phyloP scores from a whole-genome alignment of 2,329 filamentous ascomycete genomes.

The Cyphellophora europaea region DNA sequence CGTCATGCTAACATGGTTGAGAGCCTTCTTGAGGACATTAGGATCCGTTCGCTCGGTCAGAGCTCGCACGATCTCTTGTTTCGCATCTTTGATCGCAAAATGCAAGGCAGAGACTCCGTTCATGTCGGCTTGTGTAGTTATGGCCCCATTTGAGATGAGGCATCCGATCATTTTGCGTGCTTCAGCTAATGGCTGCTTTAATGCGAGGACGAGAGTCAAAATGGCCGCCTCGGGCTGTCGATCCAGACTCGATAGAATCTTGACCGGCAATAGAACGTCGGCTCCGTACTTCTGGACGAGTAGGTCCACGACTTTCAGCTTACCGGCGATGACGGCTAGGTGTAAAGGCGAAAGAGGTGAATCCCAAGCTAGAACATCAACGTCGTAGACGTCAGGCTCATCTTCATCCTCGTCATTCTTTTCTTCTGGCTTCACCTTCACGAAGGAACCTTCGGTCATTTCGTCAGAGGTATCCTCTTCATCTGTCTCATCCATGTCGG shows the following conservation, averaged over 20 bases:
- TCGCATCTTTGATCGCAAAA: constrained; percentile 47
- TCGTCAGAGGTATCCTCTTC: constrained; percentile 38
- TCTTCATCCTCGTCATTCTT: constrained; percentile 46
- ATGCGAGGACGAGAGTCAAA: constrained; percentile 59
- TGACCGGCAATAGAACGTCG: constrained; percentile 66
- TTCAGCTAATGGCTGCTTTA: constrained; percentile 53
- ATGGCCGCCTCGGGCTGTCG: constrained; percentile 49
- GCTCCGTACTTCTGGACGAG: constrained; percentile 67
- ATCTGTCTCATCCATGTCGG: constrained; percentile 32
- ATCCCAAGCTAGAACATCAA: constrained; percentile 75
- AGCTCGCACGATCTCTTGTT: constrained; percentile 32
- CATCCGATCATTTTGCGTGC: constrained; percentile 56
- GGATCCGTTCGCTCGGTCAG: constrained; percentile 48
- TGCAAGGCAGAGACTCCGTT: constrained; percentile 58
- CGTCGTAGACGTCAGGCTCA: constrained; percentile 70
- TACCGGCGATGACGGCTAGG: constrained; percentile 65
- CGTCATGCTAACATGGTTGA: constrained; percentile 55
- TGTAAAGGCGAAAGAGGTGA: constrained; percentile 64
- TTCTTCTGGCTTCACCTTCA: constrained; percentile 46
- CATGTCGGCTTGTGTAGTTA: constrained; percentile 62
- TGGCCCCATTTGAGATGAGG: constrained; percentile 62
- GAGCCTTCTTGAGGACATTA: constrained; percentile 47
- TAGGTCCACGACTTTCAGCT: constrained; percentile 57
- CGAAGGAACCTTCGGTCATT: constrained; percentile 61
- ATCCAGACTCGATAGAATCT: constrained; percentile 40